Base-by-base conservation (phyloP, 257 asterid genomes). In the Rauvolfia tetraphylla region DNA sequence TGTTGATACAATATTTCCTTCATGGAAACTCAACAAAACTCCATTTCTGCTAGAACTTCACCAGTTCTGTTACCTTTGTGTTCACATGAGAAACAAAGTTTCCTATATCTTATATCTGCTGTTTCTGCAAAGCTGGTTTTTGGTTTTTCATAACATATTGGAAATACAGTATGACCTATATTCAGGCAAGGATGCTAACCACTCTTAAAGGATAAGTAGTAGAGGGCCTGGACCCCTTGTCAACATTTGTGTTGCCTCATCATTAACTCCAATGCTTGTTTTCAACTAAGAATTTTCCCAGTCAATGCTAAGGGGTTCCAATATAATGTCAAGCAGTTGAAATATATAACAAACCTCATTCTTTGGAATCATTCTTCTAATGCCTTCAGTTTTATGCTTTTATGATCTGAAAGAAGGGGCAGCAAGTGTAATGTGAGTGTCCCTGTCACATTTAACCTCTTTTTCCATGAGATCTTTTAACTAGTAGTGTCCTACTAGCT, bases 271-370 rank as follows among this genome's bases (percentile, higher is more conserved):
- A 4, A 10, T 53, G 23, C 39, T 75, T 49, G 39, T 46, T 63
- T 48, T 29, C 38, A 23, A 48, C 14, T 4, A 36, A 17, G 29
- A 7, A 17, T 68, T 67, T 11, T 6, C 79, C 79, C 11, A 22
- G 22, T 54, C n/a, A 23, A 59, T 10, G 11, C 27, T 10, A 13
- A 63, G 38, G 44, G 49, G 33, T 15, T 62, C 41, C n/a, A 13
- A 51, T 13, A 66, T 36, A 13, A 42, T 62, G 46, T 65, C 46
- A 33, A 65, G 46, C 70, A 42, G 62, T 70, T 75, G 61, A 70
- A 66, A n/a, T 69, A 25, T 65, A 34, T 71, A 20, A 33, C 0
- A 31, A 51, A 53, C 65, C 31, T 34, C 7, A 9, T 11, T 17
- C 48, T 1, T 0, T 49, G 2, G 4, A 71, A 31, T 10, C 17